Percentiles rank a stretch among this genome's conserved stretches.
These are phyloP conservation scores for Daldinia vernicosa DNA, from an alignment of 495 filamentous ascomycete species.

Conservation along the genomic window DNA sequence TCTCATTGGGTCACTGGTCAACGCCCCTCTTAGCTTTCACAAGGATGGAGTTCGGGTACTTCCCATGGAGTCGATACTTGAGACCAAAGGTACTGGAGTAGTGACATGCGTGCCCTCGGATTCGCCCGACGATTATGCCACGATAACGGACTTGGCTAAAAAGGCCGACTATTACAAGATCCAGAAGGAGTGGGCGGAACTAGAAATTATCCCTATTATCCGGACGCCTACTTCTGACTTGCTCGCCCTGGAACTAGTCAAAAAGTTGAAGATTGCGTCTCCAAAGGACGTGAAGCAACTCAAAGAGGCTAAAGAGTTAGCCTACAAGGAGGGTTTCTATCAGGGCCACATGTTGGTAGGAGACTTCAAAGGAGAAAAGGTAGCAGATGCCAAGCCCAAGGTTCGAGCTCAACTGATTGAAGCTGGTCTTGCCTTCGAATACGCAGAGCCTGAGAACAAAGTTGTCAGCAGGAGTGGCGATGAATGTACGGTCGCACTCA, in stretches of 20 bases:
- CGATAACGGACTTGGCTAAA: constrained; percentile 85
- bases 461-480: constrained; percentile 89
- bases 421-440: constrained; percentile 83
- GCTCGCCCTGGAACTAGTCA: constrained; percentile 81
- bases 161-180: constrained; percentile 98
- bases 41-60: constrained; percentile 79
- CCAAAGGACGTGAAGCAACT: constrained; percentile 93
- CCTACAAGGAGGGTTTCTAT: constrained; percentile 98
- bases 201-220: constrained; percentile 89
- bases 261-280: constrained; percentile 94
- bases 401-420: constrained; percentile 83
- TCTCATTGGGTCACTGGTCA: constrained; percentile 83
- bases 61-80: constrained; percentile 92
- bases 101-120: constrained; percentile 96
- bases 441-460: constrained; percentile 89
- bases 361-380: constrained; percentile 86
- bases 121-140: constrained; percentile 95
- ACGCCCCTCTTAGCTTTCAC: constrained; percentile 91
- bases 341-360: constrained; percentile 90
- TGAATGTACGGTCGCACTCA: constrained; percentile 88
- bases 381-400: constrained; percentile 85
- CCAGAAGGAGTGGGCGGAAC: constrained; percentile 93
- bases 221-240: constrained; percentile 86
- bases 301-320: constrained; percentile 91
- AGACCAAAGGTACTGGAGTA: constrained; percentile 94